Base-by-base conservation (phyloP, 306 rosid genomes). In the Castanea sativa region DNA sequence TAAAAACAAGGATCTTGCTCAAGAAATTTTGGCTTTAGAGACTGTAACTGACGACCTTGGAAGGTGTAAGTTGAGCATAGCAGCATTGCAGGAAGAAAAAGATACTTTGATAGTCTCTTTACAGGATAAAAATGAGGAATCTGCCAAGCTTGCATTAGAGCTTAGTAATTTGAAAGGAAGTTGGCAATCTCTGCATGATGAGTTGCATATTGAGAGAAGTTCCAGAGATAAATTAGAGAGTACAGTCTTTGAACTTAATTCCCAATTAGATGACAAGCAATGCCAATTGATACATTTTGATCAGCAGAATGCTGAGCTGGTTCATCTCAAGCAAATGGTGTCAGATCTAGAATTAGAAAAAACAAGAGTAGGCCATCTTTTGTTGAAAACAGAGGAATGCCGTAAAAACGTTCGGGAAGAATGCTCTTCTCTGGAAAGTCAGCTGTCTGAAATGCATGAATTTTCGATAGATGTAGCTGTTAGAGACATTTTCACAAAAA, bases 321-420 rank as follows among this genome's bases (percentile, higher is more conserved):
- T 81, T 78, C 73, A 64, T 85, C 93, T 90, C 79, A 95, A 85
- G 88, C 88, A 82, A 86, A 70, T 81, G 69, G 75, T 91, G 33
- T 76, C 83, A 18, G 87, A 88, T 75, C 81, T 91, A 13, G 96
- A 95, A 76, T 80, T 76, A 19, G 97, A 93, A 79, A 95, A 91
- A 78, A 87, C 94, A 83, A 88, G 88, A 84, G 78, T 93, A 20
- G 72, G 69, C 74, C 68, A 80, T 73, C 85, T 81, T 82, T 82
- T 90, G 55, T 80, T 80, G 76, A 87, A 76, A 69, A 86, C 95
- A 52, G 91, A 91, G 78, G 83, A 82, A 84, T 77, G 35, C 76
- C 86, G 91, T 69, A 76, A 70, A 83, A 85, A 75, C 59, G 83
- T 88, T 81, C 74, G 20, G 71, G 83, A 80, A 71, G 88, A 90